Base-by-base conservation (phyloP, 176 grass and related monocot species). In the Avena atlantica region DNA sequence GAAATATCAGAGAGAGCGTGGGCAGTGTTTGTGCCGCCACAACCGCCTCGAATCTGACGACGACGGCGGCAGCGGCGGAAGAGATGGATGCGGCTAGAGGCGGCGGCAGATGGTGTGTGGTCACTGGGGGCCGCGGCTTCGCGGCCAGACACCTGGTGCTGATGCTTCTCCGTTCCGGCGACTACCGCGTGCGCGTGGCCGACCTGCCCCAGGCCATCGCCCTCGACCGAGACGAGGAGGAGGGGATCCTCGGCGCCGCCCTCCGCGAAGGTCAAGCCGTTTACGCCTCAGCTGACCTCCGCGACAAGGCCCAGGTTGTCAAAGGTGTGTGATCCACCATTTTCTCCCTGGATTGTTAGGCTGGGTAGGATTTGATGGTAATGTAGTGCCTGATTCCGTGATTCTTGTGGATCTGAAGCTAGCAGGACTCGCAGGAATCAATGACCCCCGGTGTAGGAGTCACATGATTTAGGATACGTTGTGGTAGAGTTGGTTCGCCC, bases 61-160 rank as follows among this genome's bases (percentile, higher is more conserved):
- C 83, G 83, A 20, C 83, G 88, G 15, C 44, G 76, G 1, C 68
- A 68, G 5, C 68, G 82, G 47, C 12, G 5, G 53, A 36, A 34
- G 74, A 87, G 42, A 87, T 88, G 86, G 86, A 61, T 56, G 66
- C 68, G 31, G 69, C 74, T 2, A 40, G 49, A 9, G 79, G 40
- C 34, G 76, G 81, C 1, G 76, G 81, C 60, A 86, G 91, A 64
- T 96, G 90, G 92, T 96, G 97, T 69, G 94, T 92, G 66, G 97
- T 99, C 24, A 99, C 97, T 2, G 89, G 97, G 15, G 97, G 94
- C 40, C 87, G 97, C 60, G 97, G 94, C 52, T 99, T 99, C 69
- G 92, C 94, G 48, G 97, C 97, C 76, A 88, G 92, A 73, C 94
- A 93, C 49, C 78, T 93, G 75, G 92, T 99, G 44, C 67, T 87